A percentile compares a stretch with the other conserved stretches of the same genome.
These are phyloP conservation scores for Zelopaecilomyces penicillatus DNA, from an alignment of 2,329 filamentous ascomycete species.

Conservation along the genomic window DNA sequence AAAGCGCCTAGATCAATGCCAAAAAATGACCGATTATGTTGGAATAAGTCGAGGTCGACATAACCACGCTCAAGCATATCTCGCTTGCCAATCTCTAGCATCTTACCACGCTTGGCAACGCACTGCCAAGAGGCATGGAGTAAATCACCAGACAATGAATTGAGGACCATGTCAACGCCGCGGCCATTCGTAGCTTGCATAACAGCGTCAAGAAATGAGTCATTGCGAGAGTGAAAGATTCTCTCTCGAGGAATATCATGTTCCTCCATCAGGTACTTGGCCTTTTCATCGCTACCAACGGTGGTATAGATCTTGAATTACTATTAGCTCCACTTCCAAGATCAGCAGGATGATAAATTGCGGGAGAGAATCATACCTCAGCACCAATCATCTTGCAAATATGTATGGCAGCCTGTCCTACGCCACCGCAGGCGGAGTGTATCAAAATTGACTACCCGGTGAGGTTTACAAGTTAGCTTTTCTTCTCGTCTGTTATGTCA, in stretches of 20 bases:
- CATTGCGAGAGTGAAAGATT: slow-evolving; percentile 26
- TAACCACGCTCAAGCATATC: slow-evolving; percentile 31
- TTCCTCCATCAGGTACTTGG: slow-evolving; percentile 19
- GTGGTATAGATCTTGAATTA: slow-evolving; percentile 19
- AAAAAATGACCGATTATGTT: slow-evolving; percentile 24
- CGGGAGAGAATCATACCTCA: slow-evolving; percentile 9
- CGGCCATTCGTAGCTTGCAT: slow-evolving; percentile 16
- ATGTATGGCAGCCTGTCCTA: slow-evolving; percentile 2
- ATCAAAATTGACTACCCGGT: slow-evolving; percentile 1
- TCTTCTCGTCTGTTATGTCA: neutral
- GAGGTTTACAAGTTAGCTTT: neutral
- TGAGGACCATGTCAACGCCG: slow-evolving; percentile 32
- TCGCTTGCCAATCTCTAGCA: slow-evolving; percentile 39
- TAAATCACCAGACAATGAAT: slow-evolving; percentile 31
- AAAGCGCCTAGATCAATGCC: slow-evolving; percentile 23
- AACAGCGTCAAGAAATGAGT: slow-evolving; percentile 22
- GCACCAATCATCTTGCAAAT: slow-evolving; percentile 5
- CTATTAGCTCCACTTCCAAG: no score
- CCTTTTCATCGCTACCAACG: slow-evolving; percentile 27
- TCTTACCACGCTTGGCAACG: slow-evolving; percentile 33
- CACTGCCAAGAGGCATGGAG: slow-evolving; percentile 35
- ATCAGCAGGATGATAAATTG: no score
- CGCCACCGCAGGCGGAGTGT: slow-evolving; percentile 6
- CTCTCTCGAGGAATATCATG: slow-evolving; percentile 23
- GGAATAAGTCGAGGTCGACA: slow-evolving; percentile 38